These are phyloP conservation scores for Dioscorea cayenensis DNA, from an alignment of 116 monocot genomes.

Conservation along the genomic window DNA sequence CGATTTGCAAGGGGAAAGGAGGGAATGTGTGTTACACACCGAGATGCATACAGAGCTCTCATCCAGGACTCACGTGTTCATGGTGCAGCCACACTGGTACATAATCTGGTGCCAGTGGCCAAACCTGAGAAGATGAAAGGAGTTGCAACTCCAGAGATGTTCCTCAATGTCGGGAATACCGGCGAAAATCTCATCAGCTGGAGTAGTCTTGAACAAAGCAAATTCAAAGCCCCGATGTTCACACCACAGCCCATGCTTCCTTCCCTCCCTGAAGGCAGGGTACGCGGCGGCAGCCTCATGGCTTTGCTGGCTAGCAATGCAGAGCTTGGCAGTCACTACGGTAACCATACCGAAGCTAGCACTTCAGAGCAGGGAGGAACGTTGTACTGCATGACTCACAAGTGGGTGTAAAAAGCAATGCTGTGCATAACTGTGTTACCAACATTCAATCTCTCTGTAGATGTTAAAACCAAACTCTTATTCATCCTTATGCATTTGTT, in stretches of 20 bases:
- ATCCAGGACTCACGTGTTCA: conserved; percentile 27
- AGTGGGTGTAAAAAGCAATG: neutral
- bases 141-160: neutral
- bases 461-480: neutral
- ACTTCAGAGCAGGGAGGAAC: conserved; percentile 3
- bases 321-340: neutral
- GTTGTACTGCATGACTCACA: neutral
- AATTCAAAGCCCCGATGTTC: conserved; percentile 4
- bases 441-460: neutral
- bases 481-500: neutral
- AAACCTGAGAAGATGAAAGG: conserved; percentile 10
- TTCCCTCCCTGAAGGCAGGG: conserved; percentile 43
- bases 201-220: conserved; percentile 2
- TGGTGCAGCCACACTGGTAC: conserved; percentile 6
- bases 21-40: conserved; percentile 36
- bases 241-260: neutral
- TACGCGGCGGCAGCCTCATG: conserved; percentile 53
- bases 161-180: neutral
- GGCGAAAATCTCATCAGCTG: neutral
- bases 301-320: conserved; percentile 20
- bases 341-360: neutral
- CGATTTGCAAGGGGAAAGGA: conserved; percentile 34
- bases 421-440: neutral
- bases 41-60: conserved; percentile 26
- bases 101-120: neutral